phyloP scores from a whole-genome alignment of 768 basidiomycete genomes.

The Suillus subalutaceus region DNA sequence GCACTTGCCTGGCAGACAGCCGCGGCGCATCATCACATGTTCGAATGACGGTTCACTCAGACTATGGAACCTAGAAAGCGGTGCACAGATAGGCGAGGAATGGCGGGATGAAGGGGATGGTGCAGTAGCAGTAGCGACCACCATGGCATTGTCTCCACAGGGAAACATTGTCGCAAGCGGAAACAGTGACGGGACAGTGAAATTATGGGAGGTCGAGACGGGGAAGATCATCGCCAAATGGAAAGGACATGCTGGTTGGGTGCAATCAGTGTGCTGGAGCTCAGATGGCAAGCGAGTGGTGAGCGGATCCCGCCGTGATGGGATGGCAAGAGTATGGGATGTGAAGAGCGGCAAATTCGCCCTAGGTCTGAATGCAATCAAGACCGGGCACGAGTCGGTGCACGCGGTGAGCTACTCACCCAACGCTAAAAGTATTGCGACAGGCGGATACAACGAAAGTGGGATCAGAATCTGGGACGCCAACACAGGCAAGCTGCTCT shows the following conservation, averaged over 20 bases:
- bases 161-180: neutral
- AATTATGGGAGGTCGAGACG: neutral
- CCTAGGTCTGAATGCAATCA: neutral
- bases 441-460: neutral
- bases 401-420: neutral
- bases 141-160: neutral
- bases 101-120: neutral
- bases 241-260: neutral
- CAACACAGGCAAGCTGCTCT: neutral
- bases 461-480: neutral
- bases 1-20: no score
- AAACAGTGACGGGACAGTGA: neutral
- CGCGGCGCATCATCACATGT: no score
- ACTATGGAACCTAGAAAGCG: neutral
- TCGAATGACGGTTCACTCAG: neutral
- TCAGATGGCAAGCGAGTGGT: neutral
- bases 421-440: neutral
- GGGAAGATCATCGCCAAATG: neutral
- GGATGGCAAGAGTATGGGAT: neutral
- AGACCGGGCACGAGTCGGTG: neutral
- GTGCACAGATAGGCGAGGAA: neutral
- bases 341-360: neutral
- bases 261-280: neutral
- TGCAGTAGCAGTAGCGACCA: rapidly evolving
- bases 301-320: neutral